Conservation (phyloP, 2,329 filamentous ascomycete species). For the Alternaria postmessia region DNA sequence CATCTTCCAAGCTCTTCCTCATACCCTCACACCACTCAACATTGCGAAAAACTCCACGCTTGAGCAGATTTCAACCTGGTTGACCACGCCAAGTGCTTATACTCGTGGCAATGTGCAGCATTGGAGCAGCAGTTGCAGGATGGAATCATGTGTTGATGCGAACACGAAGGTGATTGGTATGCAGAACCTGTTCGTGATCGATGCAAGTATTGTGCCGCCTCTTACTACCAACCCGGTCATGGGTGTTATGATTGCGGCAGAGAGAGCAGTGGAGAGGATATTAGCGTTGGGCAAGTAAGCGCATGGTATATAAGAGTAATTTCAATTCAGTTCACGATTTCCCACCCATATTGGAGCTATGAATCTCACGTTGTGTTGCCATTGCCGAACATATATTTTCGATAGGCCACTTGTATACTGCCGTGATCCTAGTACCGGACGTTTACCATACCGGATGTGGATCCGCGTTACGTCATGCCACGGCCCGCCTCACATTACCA, state of each 20-base stretch:
- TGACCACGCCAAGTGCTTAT: slow-evolving; percentile 59
- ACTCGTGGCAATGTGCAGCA: slow-evolving; percentile 62
- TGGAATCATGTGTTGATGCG: slow-evolving; percentile 60
- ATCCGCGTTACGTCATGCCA: neutral
- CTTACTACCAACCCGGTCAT: slow-evolving; percentile 65
- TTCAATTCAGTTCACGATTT: neutral
- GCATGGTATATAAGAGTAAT: neutral
- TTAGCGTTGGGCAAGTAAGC: slow-evolving; percentile 27
- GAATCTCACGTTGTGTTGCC: neutral
- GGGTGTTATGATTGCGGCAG: slow-evolving; percentile 63
- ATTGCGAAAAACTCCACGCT: slow-evolving; percentile 56
- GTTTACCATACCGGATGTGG: neutral
- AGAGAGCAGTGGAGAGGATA: slow-evolving; percentile 61
- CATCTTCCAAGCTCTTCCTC: slow-evolving; percentile 59
- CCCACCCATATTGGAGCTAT: neutral
- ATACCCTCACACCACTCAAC: slow-evolving; percentile 59
- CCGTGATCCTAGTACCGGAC: neutral
- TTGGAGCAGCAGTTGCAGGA: slow-evolving; percentile 62
- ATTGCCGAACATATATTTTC: neutral
- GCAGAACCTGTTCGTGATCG: slow-evolving; percentile 61
- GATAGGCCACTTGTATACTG: neutral
- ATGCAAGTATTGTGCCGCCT: slow-evolving; percentile 60
- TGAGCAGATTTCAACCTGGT: slow-evolving; percentile 60
- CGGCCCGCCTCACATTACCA: neutral
- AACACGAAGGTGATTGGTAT: slow-evolving; percentile 59